These are phyloP conservation scores for Brassica balearica DNA, from an alignment of 441 rosid species.

Conservation along the genomic window DNA sequence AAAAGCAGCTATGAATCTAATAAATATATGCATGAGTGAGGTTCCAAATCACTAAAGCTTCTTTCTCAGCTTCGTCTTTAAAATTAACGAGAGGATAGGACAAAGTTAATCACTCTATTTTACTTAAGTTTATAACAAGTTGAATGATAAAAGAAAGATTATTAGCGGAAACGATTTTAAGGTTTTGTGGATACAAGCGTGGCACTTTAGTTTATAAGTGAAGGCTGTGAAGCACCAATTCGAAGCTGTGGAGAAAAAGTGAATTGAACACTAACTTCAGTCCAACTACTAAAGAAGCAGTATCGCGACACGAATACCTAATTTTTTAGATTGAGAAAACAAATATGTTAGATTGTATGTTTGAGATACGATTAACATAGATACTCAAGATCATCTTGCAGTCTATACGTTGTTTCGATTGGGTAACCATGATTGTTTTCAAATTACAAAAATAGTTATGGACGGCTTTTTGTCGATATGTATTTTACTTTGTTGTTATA, in stretches of 20 bases:
- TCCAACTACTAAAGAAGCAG: constrained; percentile 3
- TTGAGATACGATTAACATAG: too few relatives aligned
- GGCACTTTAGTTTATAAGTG: constrained; percentile 19
- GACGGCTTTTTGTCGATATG: too few relatives aligned
- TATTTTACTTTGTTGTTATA: too few relatives aligned
- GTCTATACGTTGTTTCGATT: too few relatives aligned
- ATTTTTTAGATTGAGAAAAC: background rate
- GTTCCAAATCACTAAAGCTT: constrained; percentile 28
- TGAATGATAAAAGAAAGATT: background rate
- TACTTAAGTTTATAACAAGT: background rate
- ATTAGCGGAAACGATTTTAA: constrained; percentile 28
- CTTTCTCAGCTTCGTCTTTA: constrained; percentile 4
- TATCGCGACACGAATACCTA: constrained; percentile 30
- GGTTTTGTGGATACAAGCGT: constrained; percentile 31
- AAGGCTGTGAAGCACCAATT: constrained; percentile 19
- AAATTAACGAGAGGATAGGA: background rate
- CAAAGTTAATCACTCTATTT: constrained; percentile 16
- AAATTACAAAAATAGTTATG: too few relatives aligned
- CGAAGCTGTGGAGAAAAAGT: constrained; percentile 30
- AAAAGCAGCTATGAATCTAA: background rate
- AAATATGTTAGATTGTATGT: constrained; percentile 4
- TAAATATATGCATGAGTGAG: constrained; percentile 21
- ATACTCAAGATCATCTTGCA: too few relatives aligned
- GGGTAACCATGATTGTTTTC: too few relatives aligned
- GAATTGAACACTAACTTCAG: constrained; percentile 31